Evolutionary conservation across 2,329 filamentous ascomycete species (phyloP).

Genomic region (Stemphylium lycopersici): DNA sequence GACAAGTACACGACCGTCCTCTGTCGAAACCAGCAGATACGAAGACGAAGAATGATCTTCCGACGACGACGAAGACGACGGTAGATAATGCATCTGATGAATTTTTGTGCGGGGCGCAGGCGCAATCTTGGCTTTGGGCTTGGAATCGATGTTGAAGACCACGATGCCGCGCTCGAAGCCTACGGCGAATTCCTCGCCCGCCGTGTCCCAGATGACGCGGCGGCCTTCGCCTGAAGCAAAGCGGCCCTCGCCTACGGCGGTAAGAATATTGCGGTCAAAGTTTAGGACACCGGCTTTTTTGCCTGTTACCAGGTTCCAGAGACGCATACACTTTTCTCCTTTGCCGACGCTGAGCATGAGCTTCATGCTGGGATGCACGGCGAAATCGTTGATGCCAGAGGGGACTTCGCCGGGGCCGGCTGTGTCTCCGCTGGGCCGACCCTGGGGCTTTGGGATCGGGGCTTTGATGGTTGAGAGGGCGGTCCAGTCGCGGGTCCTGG

Average conservation of each 20-base stretch:
- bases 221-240: slow-evolving; percentile 82
- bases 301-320: slow-evolving; percentile 97
- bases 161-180: slow-evolving; percentile 85
- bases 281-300: slow-evolving; percentile 93
- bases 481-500: slow-evolving; percentile 86
- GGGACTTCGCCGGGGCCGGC: slow-evolving; percentile 80
- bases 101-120: slow-evolving; percentile 76
- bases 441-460: slow-evolving; percentile 78
- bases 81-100: slow-evolving; percentile 78
- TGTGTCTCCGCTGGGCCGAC: slow-evolving; percentile 87
- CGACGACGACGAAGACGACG: slow-evolving; percentile 59
- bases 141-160: slow-evolving; percentile 87
- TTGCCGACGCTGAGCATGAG: slow-evolving; percentile 92
- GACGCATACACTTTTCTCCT: slow-evolving; percentile 86
- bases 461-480: slow-evolving; percentile 87
- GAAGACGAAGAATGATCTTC: slow-evolving; percentile 49
- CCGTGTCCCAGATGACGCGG: slow-evolving; percentile 78
- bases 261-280: slow-evolving; percentile 75
- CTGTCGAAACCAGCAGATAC: slow-evolving; percentile 76
- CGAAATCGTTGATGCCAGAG: slow-evolving; percentile 91
- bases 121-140: slow-evolving; percentile 75
- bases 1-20: slow-evolving; percentile 86
- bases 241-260: slow-evolving; percentile 76
- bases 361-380: slow-evolving; percentile 95
- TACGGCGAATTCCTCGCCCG: slow-evolving; percentile 83